These are phyloP conservation scores for Podochytrium sp. DNA, from an alignment of 192 early-diverging fungal species.

Conservation along the genomic window DNA sequence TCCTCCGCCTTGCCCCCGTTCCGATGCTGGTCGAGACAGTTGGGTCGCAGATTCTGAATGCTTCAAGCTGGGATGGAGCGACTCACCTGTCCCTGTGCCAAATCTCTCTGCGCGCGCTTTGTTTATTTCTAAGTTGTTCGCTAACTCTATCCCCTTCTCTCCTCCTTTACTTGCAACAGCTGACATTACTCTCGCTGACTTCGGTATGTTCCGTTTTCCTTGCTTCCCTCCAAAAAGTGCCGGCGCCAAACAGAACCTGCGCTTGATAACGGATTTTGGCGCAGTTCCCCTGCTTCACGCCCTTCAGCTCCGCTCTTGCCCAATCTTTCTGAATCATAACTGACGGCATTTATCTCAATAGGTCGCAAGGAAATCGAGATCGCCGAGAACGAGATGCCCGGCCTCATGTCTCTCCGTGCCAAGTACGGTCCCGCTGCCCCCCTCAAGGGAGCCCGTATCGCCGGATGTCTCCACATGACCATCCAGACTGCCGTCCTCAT, in stretches of 20 bases:
- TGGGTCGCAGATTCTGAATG: too few relatives aligned
- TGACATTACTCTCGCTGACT: slow-evolving; percentile 92
- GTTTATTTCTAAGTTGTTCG: too few relatives aligned
- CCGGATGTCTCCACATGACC: slow-evolving; percentile 99
- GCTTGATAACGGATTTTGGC: too few relatives aligned
- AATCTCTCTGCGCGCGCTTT: too few relatives aligned
- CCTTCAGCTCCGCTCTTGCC: too few relatives aligned
- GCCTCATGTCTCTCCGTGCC: slow-evolving; percentile 90
- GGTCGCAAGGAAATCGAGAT: slow-evolving; percentile 92
- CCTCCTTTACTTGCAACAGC: slow-evolving; percentile 53
- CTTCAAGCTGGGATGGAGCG: too few relatives aligned
- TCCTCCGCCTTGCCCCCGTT: neutral
- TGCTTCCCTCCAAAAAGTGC: too few relatives aligned
- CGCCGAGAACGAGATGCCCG: slow-evolving; percentile 99
- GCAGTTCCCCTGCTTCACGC: too few relatives aligned
- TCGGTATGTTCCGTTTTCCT: slow-evolving; percentile 57
- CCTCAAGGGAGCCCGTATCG: slow-evolving; percentile 93
- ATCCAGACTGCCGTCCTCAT: slow-evolving; percentile 98
- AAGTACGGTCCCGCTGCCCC: slow-evolving; percentile 91
- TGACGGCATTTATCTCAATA: neutral
- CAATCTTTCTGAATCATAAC: too few relatives aligned
- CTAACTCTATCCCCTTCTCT: neutral
- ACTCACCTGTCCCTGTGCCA: too few relatives aligned
- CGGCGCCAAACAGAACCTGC: too few relatives aligned
- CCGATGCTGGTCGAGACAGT: too few relatives aligned